Conservation (phyloP, 2,329 filamentous ascomycete species). For the Talaromyces sp. region DNA sequence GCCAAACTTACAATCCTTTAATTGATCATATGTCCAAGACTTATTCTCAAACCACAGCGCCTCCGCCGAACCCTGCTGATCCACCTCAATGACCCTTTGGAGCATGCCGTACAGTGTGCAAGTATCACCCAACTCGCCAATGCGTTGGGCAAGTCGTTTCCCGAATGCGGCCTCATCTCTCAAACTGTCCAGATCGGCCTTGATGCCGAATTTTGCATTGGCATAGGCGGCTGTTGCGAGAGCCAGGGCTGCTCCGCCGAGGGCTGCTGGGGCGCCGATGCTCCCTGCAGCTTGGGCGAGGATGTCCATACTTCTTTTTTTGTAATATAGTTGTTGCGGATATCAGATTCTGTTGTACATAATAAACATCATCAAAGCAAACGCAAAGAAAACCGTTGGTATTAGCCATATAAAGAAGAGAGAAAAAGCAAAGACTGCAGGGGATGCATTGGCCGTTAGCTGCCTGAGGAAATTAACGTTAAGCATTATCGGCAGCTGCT, state of each 20-base stretch:
- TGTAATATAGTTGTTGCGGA: not conserved
- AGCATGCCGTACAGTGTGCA: slow-evolving; percentile 42
- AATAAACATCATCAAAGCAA: not conserved
- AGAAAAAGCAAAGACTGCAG: not conserved
- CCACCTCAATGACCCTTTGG: slow-evolving; percentile 36
- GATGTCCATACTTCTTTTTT: slow-evolving; percentile 5
- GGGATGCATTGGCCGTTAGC: not conserved
- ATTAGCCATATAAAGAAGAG: not conserved
- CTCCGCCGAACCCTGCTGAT: slow-evolving; percentile 35
- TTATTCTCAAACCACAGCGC: slow-evolving; percentile 48
- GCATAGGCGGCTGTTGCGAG: slow-evolving; percentile 38
- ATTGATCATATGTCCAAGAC: slow-evolving; percentile 44
- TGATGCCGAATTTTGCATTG: slow-evolving; percentile 41
- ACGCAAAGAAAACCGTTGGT: not conserved
- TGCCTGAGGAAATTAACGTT: not conserved
- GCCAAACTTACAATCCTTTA: slow-evolving; percentile 39
- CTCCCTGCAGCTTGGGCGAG: slow-evolving; percentile 10
- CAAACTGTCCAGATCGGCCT: slow-evolving; percentile 36
- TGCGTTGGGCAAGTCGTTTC: slow-evolving; percentile 32
- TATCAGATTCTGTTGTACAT: not conserved
- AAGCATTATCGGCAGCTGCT: not conserved
- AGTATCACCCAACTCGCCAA: slow-evolving; percentile 35
- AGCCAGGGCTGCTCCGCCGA: slow-evolving; percentile 29
- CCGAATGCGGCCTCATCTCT: slow-evolving; percentile 29
- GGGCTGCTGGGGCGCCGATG: slow-evolving; percentile 1